Conservation (phyloP, 768 basidiomycete species). For the Mycena galopus region DNA sequence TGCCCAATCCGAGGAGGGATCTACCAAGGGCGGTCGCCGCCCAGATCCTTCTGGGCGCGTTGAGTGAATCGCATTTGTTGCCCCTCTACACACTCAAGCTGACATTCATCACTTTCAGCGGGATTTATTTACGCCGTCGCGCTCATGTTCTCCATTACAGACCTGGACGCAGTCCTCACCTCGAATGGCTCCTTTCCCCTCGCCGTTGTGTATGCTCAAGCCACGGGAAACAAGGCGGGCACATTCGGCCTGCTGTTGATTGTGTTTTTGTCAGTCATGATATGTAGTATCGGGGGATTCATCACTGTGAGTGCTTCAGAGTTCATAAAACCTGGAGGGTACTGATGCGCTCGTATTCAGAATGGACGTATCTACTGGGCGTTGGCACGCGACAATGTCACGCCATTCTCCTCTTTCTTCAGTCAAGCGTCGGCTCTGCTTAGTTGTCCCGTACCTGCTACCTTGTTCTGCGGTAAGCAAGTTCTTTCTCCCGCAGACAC, state of each 20-base stretch:
- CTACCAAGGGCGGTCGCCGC: conserved; percentile 27
- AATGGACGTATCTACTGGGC: conserved; percentile 28
- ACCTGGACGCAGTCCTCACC: conserved; percentile 29
- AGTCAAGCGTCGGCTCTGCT: conserved; percentile 12
- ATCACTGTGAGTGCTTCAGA: neutral
- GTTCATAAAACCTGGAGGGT: neutral
- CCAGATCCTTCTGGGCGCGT: conserved; percentile 26
- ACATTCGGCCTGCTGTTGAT: conserved; percentile 25
- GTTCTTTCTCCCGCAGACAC: neutral
- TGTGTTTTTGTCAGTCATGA: conserved; percentile 21
- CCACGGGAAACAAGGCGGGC: conserved; percentile 24
- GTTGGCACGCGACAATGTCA: conserved; percentile 30
- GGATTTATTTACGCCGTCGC: conserved; percentile 25
- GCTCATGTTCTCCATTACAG: conserved; percentile 32
- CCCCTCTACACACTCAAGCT: neutral
- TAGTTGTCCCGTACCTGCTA: conserved; percentile 28
- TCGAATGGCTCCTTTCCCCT: conserved; percentile 29
- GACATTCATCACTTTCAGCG: neutral
- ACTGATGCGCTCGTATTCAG: conserved; percentile 9
- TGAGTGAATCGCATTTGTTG: conserved; percentile 9
- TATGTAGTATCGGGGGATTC: conserved; percentile 16
- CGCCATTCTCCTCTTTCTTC: conserved; percentile 28
- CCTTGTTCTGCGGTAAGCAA: conserved; percentile 27
- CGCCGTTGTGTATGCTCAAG: conserved; percentile 27
- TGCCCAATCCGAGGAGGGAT: conserved; percentile 27